Percentiles rank a stretch among this genome's conserved stretches.
Conservation (phyloP, 139 green algal genomes). For the Micractinium conductrix region DNA sequence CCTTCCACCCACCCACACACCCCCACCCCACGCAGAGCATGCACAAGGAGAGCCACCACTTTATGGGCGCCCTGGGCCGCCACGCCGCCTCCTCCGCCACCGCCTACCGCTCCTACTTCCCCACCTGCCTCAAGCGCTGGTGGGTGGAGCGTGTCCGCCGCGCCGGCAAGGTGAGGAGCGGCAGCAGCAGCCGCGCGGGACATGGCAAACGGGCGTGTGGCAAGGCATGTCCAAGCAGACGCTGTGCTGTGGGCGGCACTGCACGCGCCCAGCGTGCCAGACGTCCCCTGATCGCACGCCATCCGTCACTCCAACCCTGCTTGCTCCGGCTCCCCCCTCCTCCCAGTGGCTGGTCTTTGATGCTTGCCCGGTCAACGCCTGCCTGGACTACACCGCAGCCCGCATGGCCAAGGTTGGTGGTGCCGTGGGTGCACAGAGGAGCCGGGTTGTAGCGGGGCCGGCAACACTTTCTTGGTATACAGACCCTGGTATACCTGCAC, state of each 20-base stretch:
- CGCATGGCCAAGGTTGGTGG: constrained; percentile 64
- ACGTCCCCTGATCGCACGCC: background rate
- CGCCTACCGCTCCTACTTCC: constrained; percentile 85
- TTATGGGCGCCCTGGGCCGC: constrained; percentile 72
- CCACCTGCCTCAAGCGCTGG: constrained; percentile 69
- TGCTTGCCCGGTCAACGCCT: constrained; percentile 77
- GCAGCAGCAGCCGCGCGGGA: no score
- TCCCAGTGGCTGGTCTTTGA: constrained; percentile 79
- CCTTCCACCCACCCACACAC: background rate
- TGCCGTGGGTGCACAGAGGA: no score
- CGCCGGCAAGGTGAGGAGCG: constrained; percentile 13
- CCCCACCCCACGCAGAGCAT: constrained; percentile 32
- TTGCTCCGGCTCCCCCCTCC: background rate
- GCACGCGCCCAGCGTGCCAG: background rate
- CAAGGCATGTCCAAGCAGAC: no score
- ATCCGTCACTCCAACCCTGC: no score
- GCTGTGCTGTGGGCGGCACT: no score
- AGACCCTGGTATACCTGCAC: no score
- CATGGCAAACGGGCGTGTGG: no score
- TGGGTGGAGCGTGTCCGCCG: constrained; percentile 45
- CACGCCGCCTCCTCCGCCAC: constrained; percentile 28
- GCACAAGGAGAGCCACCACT: constrained; percentile 83
- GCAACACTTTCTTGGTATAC: no score
- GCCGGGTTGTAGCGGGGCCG: no score
- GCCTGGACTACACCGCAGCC: constrained; percentile 70